Conservation (phyloP, 805 yeast species). For the Cyberlindnera petersonii region DNA sequence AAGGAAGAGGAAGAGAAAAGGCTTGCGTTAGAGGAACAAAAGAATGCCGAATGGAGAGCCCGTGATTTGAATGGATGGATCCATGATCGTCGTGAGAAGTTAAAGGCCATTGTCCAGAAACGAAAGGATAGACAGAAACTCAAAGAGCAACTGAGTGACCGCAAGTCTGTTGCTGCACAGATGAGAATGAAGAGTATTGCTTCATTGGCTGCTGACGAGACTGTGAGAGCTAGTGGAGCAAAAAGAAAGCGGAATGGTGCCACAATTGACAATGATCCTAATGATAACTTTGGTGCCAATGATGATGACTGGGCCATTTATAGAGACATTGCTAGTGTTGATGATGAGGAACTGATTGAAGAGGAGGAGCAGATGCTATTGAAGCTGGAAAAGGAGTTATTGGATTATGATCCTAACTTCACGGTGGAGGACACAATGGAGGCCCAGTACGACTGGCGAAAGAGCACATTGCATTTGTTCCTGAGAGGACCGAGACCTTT, state of each 20-base stretch:
- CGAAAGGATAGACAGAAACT: slow-evolving; percentile 67
- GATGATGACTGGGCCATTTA: slow-evolving; percentile 96
- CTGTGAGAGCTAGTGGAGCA: slow-evolving; percentile 31
- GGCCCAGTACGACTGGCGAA: slow-evolving; percentile 79
- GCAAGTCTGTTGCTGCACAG: slow-evolving; percentile 90
- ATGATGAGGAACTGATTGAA: slow-evolving; percentile 77
- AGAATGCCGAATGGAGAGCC: slow-evolving; percentile 75
- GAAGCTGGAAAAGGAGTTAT: slow-evolving; percentile 66
- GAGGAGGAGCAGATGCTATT: slow-evolving; percentile 60
- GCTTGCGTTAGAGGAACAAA: slow-evolving; percentile 53
- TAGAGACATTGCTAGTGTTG: slow-evolving; percentile 71
- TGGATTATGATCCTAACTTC: slow-evolving; percentile 82
- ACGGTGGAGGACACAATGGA: slow-evolving; percentile 82
- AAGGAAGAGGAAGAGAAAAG: slow-evolving; percentile 63
- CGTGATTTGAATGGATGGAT: slow-evolving; percentile 79
- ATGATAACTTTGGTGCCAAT: slow-evolving; percentile 90
- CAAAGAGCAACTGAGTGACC: slow-evolving; percentile 73
- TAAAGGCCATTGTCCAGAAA: slow-evolving; percentile 54
- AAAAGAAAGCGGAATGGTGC: slow-evolving; percentile 51
- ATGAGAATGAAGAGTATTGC: slow-evolving; percentile 89
- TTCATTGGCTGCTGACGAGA: slow-evolving; percentile 71
- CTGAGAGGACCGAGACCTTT: slow-evolving; percentile 87
- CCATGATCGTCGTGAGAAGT: slow-evolving; percentile 55
- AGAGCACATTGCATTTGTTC: slow-evolving; percentile 74
- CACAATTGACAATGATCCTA: slow-evolving; percentile 84